Evolutionary conservation across 2,329 filamentous ascomycete species (phyloP).

Genomic region (Fusarium buxicola): DNA sequence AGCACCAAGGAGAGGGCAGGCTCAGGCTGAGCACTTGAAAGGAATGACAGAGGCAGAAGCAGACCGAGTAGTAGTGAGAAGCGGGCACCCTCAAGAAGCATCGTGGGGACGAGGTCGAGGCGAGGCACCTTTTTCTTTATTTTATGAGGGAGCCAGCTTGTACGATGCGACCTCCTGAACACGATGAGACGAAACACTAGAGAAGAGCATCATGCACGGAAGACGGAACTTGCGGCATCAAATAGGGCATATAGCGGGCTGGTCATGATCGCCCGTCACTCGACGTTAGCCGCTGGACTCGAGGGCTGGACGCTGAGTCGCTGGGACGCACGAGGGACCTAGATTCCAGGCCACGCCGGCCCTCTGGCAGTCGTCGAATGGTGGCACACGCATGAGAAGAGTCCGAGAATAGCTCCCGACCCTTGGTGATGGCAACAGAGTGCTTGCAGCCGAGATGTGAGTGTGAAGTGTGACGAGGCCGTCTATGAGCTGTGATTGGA

Average conservation of each 20-base stretch:
- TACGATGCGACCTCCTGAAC: constrained; percentile 57
- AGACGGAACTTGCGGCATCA: constrained; percentile 56
- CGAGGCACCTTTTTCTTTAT: constrained; percentile 47
- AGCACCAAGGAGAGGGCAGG: constrained; percentile 45
- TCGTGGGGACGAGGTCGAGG: constrained; percentile 51
- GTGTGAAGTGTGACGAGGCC: constrained; percentile 37
- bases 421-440: constrained; percentile 46
- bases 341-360: constrained; percentile 40
- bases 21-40: constrained; percentile 47
- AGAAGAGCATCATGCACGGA: constrained; percentile 59
- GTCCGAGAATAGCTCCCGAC: constrained; percentile 52
- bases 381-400: constrained; percentile 53
- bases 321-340: constrained; percentile 41
- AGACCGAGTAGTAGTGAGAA: constrained; percentile 45
- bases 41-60: constrained; percentile 46
- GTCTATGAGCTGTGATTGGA: constrained; percentile 56
- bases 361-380: constrained; percentile 43
- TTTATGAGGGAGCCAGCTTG: constrained; percentile 49
- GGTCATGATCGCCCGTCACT: constrained; percentile 61
- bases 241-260: constrained; percentile 69
- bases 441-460: constrained; percentile 45
- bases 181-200: constrained; percentile 62
- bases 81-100: constrained; percentile 50
- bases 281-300: constrained; percentile 55
- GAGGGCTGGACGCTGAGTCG: constrained; percentile 59